Evolutionary conservation across 2,329 filamentous ascomycete genomes (phyloP).

Genomic region (Colletotrichum navitas): DNA sequence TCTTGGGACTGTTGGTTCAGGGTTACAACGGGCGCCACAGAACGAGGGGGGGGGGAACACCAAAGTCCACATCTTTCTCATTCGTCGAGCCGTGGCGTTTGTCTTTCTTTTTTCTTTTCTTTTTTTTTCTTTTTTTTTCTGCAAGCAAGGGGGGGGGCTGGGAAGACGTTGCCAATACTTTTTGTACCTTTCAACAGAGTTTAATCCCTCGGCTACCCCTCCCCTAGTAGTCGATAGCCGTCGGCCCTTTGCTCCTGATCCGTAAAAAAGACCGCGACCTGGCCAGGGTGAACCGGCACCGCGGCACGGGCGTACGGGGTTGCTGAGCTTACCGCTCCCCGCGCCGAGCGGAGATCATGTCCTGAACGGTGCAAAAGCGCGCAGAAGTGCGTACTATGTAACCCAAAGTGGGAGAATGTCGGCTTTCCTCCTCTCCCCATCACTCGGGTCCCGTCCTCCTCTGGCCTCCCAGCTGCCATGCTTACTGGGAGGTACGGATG

Average conservation of each 20-base stretch:
- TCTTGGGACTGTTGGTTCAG: slow-evolving; percentile 7
- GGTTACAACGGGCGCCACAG: not conserved
- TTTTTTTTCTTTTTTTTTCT: too few species aligned
- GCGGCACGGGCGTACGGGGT: too few species aligned
- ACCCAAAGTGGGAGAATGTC: not conserved
- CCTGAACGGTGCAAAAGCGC: slow-evolving; percentile 14
- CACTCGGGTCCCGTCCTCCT: not conserved
- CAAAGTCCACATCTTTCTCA: not conserved
- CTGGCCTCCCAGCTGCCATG: too few species aligned
- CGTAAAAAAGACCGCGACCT: not conserved
- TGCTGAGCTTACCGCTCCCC: not conserved
- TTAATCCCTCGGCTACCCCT: too few species aligned
- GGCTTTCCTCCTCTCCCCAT: not conserved
- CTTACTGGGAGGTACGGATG: too few species aligned
- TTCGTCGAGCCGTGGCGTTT: not conserved
- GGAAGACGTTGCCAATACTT: too few species aligned
- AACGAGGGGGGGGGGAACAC: not conserved
- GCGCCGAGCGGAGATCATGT: slow-evolving; percentile 14
- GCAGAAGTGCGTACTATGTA: slow-evolving; percentile 5
- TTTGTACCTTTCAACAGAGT: not conserved
- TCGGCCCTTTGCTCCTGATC: not conserved
- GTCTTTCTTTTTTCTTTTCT: too few species aligned
- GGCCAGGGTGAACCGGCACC: not conserved
- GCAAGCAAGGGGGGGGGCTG: not conserved
- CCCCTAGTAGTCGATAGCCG: too few species aligned